Conservation (phyloP, 2,329 filamentous ascomycete species). For the Penicillium italicum region DNA sequence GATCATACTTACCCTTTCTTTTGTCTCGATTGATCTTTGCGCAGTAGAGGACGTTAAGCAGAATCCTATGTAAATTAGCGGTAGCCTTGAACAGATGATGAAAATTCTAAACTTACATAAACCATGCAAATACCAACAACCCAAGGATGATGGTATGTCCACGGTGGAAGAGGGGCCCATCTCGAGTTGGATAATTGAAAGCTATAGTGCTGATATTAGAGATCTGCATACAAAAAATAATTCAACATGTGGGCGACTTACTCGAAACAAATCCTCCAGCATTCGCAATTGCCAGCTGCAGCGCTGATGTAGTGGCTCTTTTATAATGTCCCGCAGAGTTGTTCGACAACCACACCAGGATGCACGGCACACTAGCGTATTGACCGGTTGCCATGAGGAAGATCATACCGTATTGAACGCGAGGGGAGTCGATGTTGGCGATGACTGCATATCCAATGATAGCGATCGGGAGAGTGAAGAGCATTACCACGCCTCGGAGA, state of each 20-base stretch:
- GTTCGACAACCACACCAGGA: constrained; percentile 64
- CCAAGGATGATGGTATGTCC: constrained; percentile 62
- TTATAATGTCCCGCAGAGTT: constrained; percentile 69
- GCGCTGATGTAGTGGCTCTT: constrained; percentile 61
- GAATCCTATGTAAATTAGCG: constrained; percentile 43
- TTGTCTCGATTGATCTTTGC: constrained; percentile 63
- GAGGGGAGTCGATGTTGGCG: constrained; percentile 51
- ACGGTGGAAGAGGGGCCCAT: constrained; percentile 57
- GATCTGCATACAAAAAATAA: background rate
- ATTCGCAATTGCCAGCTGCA: constrained; percentile 66
- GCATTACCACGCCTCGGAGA: constrained; percentile 60
- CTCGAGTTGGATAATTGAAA: constrained; percentile 57
- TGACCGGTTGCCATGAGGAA: constrained; percentile 65
- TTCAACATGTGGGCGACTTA: constrained; percentile 26
- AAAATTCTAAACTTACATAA: constrained; percentile 53
- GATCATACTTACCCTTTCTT: constrained; percentile 55
- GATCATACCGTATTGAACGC: constrained; percentile 62
- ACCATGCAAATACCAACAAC: constrained; percentile 60
- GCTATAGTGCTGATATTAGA: background rate
- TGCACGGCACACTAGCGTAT: constrained; percentile 60
- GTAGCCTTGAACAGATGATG: background rate
- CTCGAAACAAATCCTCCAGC: constrained; percentile 64
- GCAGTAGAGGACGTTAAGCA: constrained; percentile 61
- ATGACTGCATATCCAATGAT: constrained; percentile 65
- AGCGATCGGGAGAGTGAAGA: constrained; percentile 60